phyloP scores from a whole-genome alignment of 345 rosid genomes.

The Toxicodendron radicans region DNA sequence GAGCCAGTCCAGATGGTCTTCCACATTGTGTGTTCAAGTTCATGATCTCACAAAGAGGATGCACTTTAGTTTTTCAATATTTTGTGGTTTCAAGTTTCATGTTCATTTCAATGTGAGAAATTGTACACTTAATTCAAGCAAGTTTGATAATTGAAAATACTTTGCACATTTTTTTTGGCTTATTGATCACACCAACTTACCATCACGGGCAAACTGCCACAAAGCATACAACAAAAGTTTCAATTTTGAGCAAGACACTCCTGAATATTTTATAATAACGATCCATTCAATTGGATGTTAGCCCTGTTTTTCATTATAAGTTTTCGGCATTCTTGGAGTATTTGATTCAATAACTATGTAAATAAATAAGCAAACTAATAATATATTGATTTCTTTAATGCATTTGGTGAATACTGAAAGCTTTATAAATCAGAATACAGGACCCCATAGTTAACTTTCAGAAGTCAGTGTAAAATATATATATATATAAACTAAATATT shows the following conservation, averaged over 20 bases:
- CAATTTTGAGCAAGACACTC: not conserved
- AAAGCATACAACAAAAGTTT: not conserved
- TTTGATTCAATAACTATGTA: not conserved
- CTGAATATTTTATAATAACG: not conserved
- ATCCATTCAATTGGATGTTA: not conserved
- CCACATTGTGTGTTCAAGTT: not conserved
- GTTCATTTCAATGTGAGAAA: constrained; percentile 11
- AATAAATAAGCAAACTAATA: too few relatives aligned
- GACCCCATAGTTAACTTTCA: not conserved
- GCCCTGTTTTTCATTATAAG: not conserved
- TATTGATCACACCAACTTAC: not conserved
- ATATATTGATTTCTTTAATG: not conserved
- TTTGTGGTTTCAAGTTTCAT: constrained; percentile 3
- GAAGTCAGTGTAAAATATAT: not conserved
- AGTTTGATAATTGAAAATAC: not conserved
- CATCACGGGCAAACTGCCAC: not conserved
- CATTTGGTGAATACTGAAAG: not conserved
- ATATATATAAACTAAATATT: not conserved
- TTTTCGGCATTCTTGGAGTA: not conserved
- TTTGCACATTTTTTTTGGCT: not conserved
- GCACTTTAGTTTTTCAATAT: not conserved
- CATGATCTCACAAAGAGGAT: not conserved
- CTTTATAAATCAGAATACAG: not conserved
- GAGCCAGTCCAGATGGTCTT: constrained; percentile 3
- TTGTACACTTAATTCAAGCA: not conserved